Evolutionary conservation across 306 rosid species (phyloP).

Genomic region (Carpinus fangiana): DNA sequence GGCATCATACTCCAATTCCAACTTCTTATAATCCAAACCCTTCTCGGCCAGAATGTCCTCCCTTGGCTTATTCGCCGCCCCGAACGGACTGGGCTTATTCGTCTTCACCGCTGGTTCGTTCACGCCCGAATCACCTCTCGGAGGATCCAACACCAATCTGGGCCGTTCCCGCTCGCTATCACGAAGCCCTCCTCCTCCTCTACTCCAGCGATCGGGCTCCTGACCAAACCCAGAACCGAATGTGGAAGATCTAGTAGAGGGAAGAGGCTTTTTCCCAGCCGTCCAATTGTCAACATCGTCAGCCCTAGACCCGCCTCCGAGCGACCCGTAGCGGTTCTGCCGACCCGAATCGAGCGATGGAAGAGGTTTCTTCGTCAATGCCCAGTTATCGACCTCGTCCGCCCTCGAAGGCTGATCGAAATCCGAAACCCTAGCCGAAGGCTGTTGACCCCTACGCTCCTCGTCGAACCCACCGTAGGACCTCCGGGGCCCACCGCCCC

Average conservation of each 20-base stretch:
- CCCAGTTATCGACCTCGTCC: conserved; percentile 95
- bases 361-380: conserved; percentile 54
- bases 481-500: conserved; percentile 80
- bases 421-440: conserved; percentile 85
- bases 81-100: conserved; percentile 77
- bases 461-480: conserved; percentile 88
- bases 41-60: conserved; percentile 92
- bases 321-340: conserved; percentile 58
- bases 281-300: conserved; percentile 90
- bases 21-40: conserved; percentile 92
- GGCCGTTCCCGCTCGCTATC: conserved; percentile 67
- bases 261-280: conserved; percentile 52
- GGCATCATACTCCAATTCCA: conserved; percentile 77
- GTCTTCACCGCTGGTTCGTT: conserved; percentile 45
- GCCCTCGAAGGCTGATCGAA: conserved; percentile 92
- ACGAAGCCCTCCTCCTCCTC: conserved; percentile 42
- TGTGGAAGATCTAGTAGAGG: conserved; percentile 62
- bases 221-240: conserved; percentile 64
- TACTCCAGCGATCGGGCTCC: conserved; percentile 77
- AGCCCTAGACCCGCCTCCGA: conserved; percentile 70
- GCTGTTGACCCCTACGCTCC: conserved; percentile 56
- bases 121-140: conserved; percentile 39
- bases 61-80: conserved; percentile 79
- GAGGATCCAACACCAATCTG: conserved; percentile 75
- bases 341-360: conserved; percentile 70